phyloP scores from a whole-genome alignment of 352 stramenopile genomes.

The Globisporangium middletonii region DNA sequence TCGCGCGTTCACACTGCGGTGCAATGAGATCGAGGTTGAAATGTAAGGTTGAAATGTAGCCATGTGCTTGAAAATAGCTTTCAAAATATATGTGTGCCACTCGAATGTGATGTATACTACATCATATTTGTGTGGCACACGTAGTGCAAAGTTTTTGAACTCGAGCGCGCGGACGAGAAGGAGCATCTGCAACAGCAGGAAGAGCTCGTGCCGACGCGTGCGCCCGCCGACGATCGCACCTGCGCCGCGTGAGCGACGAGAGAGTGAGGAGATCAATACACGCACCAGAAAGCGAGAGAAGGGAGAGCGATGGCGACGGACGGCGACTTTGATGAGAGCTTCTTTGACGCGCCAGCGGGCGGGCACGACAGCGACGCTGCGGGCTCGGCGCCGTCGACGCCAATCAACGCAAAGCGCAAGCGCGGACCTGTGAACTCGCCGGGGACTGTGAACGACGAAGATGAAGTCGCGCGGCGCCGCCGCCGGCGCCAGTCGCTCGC shows the following conservation, averaged over 20 bases:
- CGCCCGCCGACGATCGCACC: no score
- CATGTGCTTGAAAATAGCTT: no score
- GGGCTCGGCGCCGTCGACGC: conserved; percentile 5
- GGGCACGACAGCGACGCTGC: conserved; percentile 4
- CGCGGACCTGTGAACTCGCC: conserved; percentile 20
- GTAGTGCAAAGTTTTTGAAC: no score
- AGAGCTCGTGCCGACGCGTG: no score
- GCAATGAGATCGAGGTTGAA: no score
- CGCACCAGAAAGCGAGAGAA: background rate
- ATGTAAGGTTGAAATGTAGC: no score
- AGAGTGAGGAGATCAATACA: background rate
- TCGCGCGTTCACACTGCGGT: no score
- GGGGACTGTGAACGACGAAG: conserved; percentile 43
- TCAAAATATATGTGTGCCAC: no score
- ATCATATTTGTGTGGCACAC: no score
- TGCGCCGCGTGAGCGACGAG: background rate
- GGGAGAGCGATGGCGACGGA: conserved; percentile 7
- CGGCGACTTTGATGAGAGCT: conserved; percentile 16
- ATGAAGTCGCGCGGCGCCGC: conserved; percentile 56
- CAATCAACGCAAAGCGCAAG: conserved; percentile 33
- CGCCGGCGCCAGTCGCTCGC: conserved; percentile 58
- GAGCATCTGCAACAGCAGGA: no score
- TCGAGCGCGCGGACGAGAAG: no score
- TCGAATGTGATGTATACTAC: no score
- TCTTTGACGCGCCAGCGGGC: conserved; percentile 10